These are phyloP conservation scores for Fraxinus sp. DNA, from an alignment of 305 asterid genomes.

Conservation along the genomic window DNA sequence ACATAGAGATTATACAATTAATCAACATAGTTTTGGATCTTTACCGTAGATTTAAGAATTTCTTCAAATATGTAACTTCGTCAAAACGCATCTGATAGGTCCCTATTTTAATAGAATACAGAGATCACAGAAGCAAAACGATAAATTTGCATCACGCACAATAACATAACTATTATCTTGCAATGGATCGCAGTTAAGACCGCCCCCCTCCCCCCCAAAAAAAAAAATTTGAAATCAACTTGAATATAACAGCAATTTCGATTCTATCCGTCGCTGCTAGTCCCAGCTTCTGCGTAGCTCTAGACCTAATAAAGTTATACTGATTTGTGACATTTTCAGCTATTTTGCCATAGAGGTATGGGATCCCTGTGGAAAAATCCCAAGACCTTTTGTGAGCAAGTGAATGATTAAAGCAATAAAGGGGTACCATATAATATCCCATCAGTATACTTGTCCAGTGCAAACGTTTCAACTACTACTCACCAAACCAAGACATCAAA, in stretches of 20 bases:
- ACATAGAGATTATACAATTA: background rate
- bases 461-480: background rate
- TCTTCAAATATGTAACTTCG: background rate
- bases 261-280: background rate
- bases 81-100: background rate
- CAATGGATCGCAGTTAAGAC: background rate
- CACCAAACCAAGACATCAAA: background rate
- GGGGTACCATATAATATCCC: background rate
- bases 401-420: background rate
- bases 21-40: background rate
- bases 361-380: background rate
- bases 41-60: background rate
- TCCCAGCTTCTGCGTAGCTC: background rate
- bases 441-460: background rate
- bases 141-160: background rate
- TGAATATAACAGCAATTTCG: background rate
- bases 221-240: background rate
- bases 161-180: background rate
- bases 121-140: background rate
- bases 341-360: background rate
- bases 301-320: background rate
- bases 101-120: background rate
- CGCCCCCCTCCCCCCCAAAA: no score
- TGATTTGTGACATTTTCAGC: background rate
- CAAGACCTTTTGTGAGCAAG: background rate